Evolutionary conservation across 352 stramenopile genomes (phyloP), one percentile per base, ranked within the genome.

Genomic region (Phytophthora sp.): DNA sequence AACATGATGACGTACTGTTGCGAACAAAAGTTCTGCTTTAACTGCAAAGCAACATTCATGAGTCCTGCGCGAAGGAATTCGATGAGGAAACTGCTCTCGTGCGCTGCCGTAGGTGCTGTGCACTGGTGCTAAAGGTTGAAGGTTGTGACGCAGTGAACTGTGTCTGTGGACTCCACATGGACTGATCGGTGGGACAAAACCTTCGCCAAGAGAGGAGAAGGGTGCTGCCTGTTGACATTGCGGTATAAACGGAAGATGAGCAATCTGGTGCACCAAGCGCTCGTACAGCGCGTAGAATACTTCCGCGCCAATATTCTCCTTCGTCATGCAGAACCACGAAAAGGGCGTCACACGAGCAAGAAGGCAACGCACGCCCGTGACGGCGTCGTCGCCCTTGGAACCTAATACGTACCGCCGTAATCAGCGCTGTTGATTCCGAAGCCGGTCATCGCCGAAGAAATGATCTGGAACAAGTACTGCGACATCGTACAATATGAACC

Each of bases 101-200:
- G 7, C 64, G 63, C 9, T 90, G 81, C 26, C 76, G 74, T 38
- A 46, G 41, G 23, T 90, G 81, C 56, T 73, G 72, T 23, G 55
- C 69, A 3, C 46, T 79, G 47, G 49, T 90, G 20, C 52, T 84
- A 31, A 88, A 84, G 56, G 73, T 78, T 29, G 69, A 84, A 27
- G 81, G 81, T 9, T 90, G 81, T 57, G 67, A 84, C 44, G 45
- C 55, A 13, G 74, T 90, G 39, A 66, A 51, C 15, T 90, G 81
- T 47, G 51, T 83, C 18, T 90, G 79, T 45, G 77, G 79, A 12
- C 71, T 64, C 18, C 24, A 35, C 36, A 85, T 90, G 64, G 49
- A 68, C 39, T 89, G 80, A 76, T 18, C 15, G 1, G 20, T 41
- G 12, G 75, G 82, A 54, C 16, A 63, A 9, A 33, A 45, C 15